Base-by-base conservation (phyloP, 208 protist species). In the Blechomonas ayalai region DNA sequence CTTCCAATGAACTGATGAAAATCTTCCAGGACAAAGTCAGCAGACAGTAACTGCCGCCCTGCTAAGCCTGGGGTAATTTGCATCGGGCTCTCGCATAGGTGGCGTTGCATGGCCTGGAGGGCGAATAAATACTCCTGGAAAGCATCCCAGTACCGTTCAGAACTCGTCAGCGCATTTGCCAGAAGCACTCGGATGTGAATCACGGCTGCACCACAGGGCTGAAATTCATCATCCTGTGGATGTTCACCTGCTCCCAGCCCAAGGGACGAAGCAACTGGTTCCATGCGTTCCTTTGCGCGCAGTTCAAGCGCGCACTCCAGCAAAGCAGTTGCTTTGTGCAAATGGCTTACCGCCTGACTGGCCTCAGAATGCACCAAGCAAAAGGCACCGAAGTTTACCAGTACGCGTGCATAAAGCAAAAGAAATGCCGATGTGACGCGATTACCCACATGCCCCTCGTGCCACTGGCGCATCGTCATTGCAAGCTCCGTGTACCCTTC, bases 311-410 rank as follows among this genome's bases (percentile, higher is more conserved):
- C n/a, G n/a, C n/a, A n/a, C n/a, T n/a, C n/a, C n/a, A n/a, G n/a
- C 48, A 41, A 57, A 57, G 52, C 6, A 44, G 57, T 31, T 44
- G 37, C 19, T 67, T 37, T 24, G 78, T 53, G 18, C 45, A 41
- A 24, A 83, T 42, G 29, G 73, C 73, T 60, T 81, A 66, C 51
- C 27, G 73, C 67, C 15, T 61, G 52, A 29, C 58, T 45, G 3
- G 61, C 37, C 36, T 80, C 71, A 33, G 67, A 70, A 52, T 74
- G 74, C 20, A 79, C 51, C 24, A 86, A 62, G 45, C 76, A 82
- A 35, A 86, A 82, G n/a, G 67, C 62, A 9, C 73, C 82, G 41
- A 79, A 81, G 66, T 85, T 85, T 20, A 67, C 55, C 7, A 83
- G 50, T 20, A 67, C 60, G 19, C 74, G 76, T 28, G 63, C 66